These are phyloP conservation scores for Scolecobasidium constrictum DNA, from an alignment of 2,329 filamentous ascomycete species.

Conservation along the genomic window DNA sequence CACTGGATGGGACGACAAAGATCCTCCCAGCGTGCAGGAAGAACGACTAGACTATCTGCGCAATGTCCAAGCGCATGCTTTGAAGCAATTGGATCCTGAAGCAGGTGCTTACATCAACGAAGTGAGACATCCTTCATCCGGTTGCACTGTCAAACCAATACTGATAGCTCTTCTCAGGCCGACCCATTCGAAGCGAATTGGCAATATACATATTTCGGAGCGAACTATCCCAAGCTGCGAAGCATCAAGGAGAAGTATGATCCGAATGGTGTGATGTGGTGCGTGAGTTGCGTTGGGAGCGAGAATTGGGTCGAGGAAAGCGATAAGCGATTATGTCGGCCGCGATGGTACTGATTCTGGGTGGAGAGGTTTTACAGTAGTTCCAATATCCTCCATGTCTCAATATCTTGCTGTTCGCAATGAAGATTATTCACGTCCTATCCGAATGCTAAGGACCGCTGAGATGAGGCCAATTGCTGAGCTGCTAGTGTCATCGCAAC, in stretches of 20 bases:
- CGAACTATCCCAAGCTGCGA: slow-evolving; percentile 37
- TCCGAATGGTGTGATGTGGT: slow-evolving; percentile 40
- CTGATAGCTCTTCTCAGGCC: slow-evolving; percentile 33
- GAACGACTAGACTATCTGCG: background rate
- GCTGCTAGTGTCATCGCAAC: too few relatives aligned
- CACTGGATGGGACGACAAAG: background rate
- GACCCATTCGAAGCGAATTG: slow-evolving; percentile 17
- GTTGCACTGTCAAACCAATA: background rate
- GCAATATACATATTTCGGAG: slow-evolving; percentile 45
- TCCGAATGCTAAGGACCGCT: too few relatives aligned
- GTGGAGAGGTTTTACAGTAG: too few relatives aligned
- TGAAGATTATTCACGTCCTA: too few relatives aligned
- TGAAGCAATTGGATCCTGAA: slow-evolving; percentile 4
- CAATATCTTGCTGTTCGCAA: too few relatives aligned
- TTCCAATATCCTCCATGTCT: too few relatives aligned
- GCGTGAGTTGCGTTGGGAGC: background rate
- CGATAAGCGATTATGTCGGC: background rate
- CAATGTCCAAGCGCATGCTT: slow-evolving; percentile 1
- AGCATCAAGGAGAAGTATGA: slow-evolving; percentile 43
- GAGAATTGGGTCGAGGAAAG: background rate
- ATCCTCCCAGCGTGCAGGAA: background rate
- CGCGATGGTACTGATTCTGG: too few relatives aligned
- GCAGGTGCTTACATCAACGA: slow-evolving; percentile 9
- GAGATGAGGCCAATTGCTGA: too few relatives aligned
- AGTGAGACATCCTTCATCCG: background rate